Evolutionary conservation across 371 early-diverging fungal species (phyloP).

Genomic region (Fennellomyces sp.): DNA sequence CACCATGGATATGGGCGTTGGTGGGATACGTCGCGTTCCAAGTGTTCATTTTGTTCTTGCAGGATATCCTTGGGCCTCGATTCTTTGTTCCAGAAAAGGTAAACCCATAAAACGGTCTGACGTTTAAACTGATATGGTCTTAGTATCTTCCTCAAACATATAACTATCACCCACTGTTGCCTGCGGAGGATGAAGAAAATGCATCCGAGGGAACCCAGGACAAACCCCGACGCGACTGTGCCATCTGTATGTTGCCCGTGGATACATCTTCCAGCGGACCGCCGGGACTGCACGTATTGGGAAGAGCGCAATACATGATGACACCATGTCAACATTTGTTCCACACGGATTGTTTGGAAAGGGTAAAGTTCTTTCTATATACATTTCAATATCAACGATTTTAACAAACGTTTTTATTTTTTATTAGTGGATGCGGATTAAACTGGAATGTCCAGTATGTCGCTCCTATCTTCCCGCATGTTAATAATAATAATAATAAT

Average conservation of each 20-base stretch:
- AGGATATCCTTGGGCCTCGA: slow-evolving; percentile 74
- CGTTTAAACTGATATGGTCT: background rate
- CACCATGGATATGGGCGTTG: slow-evolving; percentile 57
- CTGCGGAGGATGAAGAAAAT: slow-evolving; percentile 27
- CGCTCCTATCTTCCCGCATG: slow-evolving; percentile 66
- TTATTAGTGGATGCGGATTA: slow-evolving; percentile 80
- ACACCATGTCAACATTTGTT: slow-evolving; percentile 86
- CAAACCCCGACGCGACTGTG: slow-evolving; percentile 51
- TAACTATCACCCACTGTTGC: slow-evolving; percentile 69
- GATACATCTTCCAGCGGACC: slow-evolving; percentile 42
- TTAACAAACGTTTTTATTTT: too few species aligned
- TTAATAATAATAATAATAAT: too few species aligned
- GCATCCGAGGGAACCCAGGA: background rate
- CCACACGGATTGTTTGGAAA: slow-evolving; percentile 78
- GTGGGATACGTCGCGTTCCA: slow-evolving; percentile 64
- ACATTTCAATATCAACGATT: too few species aligned
- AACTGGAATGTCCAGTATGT: slow-evolving; percentile 80
- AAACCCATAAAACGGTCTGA: slow-evolving; percentile 15
- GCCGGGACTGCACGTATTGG: slow-evolving; percentile 51
- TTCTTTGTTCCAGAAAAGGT: slow-evolving; percentile 75
- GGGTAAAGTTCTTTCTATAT: slow-evolving; percentile 39
- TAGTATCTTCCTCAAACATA: slow-evolving; percentile 72
- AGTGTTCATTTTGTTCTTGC: slow-evolving; percentile 61
- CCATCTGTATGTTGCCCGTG: slow-evolving; percentile 79
- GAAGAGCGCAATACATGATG: slow-evolving; percentile 72